Conservation (phyloP, 2,329 filamentous ascomycete species). For the Colletotrichum ledebouriae region DNA sequence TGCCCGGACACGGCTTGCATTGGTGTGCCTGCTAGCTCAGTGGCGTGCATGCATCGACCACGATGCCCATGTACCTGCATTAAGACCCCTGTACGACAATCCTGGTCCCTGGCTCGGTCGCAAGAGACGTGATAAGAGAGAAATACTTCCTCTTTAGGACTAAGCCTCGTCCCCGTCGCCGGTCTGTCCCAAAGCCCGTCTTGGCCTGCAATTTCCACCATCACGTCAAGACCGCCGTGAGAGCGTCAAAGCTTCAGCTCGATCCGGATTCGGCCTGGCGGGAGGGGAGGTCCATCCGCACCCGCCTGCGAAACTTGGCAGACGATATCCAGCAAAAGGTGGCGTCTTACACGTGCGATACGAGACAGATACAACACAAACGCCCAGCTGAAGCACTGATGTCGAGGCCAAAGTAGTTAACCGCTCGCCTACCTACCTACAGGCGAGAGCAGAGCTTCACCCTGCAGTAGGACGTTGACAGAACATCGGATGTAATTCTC, state of each 20-base stretch:
- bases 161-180: slow-evolving; percentile 12
- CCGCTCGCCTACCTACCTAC: neutral
- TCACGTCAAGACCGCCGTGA: slow-evolving; percentile 36
- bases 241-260: slow-evolving; percentile 37
- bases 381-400: slow-evolving; percentile 16
- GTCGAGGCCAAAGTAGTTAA: slow-evolving; percentile 24
- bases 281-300: neutral
- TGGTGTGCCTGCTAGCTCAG: slow-evolving; percentile 22
- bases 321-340: slow-evolving; percentile 14
- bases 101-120: slow-evolving; percentile 22
- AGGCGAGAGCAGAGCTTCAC: neutral
- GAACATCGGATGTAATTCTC: neutral
- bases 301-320: slow-evolving; percentile 28
- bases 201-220: slow-evolving; percentile 42
- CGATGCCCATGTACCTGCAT: slow-evolving; percentile 43
- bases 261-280: slow-evolving; percentile 17
- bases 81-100: slow-evolving; percentile 21
- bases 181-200: slow-evolving; percentile 29
- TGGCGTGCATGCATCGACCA: slow-evolving; percentile 39
- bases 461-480: neutral
- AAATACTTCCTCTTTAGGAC: slow-evolving; percentile 37
- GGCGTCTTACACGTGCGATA: slow-evolving; percentile 13
- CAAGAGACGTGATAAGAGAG: slow-evolving; percentile 28
- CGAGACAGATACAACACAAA: slow-evolving; percentile 30
- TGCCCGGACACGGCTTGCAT: slow-evolving; percentile 22